These are phyloP conservation scores for Veloboletus limbatus DNA, from an alignment of 1,284 basidiomycete species.

Conservation along the genomic window DNA sequence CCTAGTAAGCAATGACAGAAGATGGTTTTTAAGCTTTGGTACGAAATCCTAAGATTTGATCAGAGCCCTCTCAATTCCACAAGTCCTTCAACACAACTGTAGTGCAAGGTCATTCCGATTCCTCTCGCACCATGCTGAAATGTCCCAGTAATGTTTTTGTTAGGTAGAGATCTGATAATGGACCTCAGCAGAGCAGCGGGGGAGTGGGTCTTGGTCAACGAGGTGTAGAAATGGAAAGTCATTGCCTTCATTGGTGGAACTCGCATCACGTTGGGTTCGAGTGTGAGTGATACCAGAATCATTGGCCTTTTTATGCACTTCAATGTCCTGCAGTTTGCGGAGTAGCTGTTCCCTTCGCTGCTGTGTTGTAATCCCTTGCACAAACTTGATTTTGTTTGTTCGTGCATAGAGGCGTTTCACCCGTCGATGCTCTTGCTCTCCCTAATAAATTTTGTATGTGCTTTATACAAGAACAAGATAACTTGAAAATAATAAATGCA, in stretches of 20 bases:
- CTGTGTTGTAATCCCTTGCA: conserved; percentile 27
- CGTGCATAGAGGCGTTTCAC: conserved; percentile 35
- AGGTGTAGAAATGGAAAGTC: conserved; percentile 14
- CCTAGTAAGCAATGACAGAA: too few relatives aligned
- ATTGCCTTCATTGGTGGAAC: not conserved
- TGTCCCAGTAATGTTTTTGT: conserved; percentile 14
- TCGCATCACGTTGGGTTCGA: too few relatives aligned
- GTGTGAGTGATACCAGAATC: too few relatives aligned
- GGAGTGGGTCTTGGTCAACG: conserved; percentile 15
- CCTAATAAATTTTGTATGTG: too few relatives aligned
- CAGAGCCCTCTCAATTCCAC: too few relatives aligned
- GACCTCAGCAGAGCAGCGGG: not conserved
- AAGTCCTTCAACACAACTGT: too few relatives aligned
- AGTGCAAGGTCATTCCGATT: not conserved
- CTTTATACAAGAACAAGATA: too few relatives aligned
- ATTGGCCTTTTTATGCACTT: too few relatives aligned
- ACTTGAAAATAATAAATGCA: conserved; percentile 34
- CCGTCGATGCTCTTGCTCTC: conserved; percentile 9
- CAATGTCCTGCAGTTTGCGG: not conserved
- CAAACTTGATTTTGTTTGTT: conserved; percentile 32
- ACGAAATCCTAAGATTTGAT: too few relatives aligned
- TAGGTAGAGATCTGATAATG: conserved; percentile 27
- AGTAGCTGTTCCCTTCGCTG: conserved; percentile 19
- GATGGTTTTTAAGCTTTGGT: too few relatives aligned
- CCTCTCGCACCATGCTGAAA: conserved; percentile 10